phyloP scores from a whole-genome alignment of 192 early-diverging fungal species.

The Coemansia javaensis region DNA sequence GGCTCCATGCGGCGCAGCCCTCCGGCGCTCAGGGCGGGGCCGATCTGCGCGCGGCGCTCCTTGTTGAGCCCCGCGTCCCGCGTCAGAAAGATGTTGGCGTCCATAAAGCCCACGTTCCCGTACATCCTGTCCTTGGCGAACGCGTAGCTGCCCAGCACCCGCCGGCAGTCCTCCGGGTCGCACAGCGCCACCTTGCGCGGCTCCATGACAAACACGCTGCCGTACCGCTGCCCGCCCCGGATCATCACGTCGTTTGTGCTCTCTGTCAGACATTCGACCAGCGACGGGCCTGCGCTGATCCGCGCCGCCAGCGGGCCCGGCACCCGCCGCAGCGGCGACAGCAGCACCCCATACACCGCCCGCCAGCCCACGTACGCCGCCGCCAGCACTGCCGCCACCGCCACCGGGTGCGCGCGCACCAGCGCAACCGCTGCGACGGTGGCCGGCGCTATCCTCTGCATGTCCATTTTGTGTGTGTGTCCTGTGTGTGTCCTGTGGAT shows the following conservation, averaged over 20 bases:
- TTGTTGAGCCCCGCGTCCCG: slow-evolving; percentile 27
- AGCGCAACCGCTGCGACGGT: not conserved
- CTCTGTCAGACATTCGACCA: slow-evolving; percentile 3
- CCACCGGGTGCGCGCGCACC: not conserved
- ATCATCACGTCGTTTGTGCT: slow-evolving; percentile 29
- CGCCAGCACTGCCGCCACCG: too few species aligned
- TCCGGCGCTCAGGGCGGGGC: slow-evolving; percentile 17
- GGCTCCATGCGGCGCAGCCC: slow-evolving; percentile 39
- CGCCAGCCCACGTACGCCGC: slow-evolving; percentile 1
- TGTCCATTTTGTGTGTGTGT: not conserved
- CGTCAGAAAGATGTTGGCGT: slow-evolving; percentile 40
- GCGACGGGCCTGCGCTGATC: slow-evolving; percentile 12
- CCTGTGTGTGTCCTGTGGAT: not conserved
- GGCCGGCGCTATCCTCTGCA: not conserved
- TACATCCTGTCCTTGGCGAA: slow-evolving; percentile 25
- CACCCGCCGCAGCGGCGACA: slow-evolving; percentile 27
- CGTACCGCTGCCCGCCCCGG: slow-evolving; percentile 10
- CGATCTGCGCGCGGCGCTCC: slow-evolving; percentile 28
- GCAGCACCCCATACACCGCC: slow-evolving; percentile 2
- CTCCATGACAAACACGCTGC: slow-evolving; percentile 26
- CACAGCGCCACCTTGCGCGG: slow-evolving; percentile 27
- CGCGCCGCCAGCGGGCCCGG: slow-evolving; percentile 21
- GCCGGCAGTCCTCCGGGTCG: slow-evolving; percentile 26
- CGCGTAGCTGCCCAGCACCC: slow-evolving; percentile 16
- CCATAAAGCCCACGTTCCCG: slow-evolving; percentile 23